phyloP scores from a whole-genome alignment of 2,329 filamentous ascomycete genomes.

The Xylaria sp. region DNA sequence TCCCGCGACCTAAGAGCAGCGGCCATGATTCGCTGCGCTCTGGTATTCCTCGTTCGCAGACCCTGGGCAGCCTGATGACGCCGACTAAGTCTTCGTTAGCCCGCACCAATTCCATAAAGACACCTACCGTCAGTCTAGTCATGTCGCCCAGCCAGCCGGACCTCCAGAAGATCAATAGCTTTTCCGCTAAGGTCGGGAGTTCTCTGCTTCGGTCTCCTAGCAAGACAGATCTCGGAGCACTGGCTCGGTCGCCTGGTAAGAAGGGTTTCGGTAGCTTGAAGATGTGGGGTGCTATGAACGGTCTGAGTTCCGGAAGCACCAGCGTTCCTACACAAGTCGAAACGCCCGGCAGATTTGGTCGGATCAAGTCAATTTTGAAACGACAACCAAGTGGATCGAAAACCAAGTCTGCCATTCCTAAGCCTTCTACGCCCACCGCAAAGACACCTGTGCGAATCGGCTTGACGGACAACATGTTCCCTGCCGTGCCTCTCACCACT shows the following conservation, averaged over 20 bases:
- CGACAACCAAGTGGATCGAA: slow-evolving; percentile 54
- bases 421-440: slow-evolving; percentile 53
- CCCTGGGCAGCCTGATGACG: slow-evolving; percentile 72
- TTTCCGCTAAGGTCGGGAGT: slow-evolving; percentile 59
- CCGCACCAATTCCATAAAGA: slow-evolving; percentile 66
- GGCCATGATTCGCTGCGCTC: slow-evolving; percentile 51
- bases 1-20: slow-evolving; percentile 61
- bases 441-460: slow-evolving; percentile 60
- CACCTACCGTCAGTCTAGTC: slow-evolving; percentile 63
- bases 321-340: slow-evolving; percentile 53
- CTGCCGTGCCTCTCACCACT: slow-evolving; percentile 67
- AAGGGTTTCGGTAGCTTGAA: slow-evolving; percentile 52
- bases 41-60: slow-evolving; percentile 57
- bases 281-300: slow-evolving; percentile 65
- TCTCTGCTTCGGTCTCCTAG: slow-evolving; percentile 53
- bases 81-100: slow-evolving; percentile 81
- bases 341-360: slow-evolving; percentile 64
- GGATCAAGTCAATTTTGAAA: slow-evolving; percentile 68
- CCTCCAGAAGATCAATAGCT: slow-evolving; percentile 53
- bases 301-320: slow-evolving; percentile 49
- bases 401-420: slow-evolving; percentile 61
- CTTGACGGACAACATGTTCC: slow-evolving; percentile 62
- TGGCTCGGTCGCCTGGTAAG: slow-evolving; percentile 51
- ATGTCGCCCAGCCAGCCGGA: slow-evolving; percentile 66
- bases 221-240: slow-evolving; percentile 53